Evolutionary conservation across 768 basidiomycete species (phyloP), one percentile per base, ranked within the genome.

Genomic region (Galerina marginata): DNA sequence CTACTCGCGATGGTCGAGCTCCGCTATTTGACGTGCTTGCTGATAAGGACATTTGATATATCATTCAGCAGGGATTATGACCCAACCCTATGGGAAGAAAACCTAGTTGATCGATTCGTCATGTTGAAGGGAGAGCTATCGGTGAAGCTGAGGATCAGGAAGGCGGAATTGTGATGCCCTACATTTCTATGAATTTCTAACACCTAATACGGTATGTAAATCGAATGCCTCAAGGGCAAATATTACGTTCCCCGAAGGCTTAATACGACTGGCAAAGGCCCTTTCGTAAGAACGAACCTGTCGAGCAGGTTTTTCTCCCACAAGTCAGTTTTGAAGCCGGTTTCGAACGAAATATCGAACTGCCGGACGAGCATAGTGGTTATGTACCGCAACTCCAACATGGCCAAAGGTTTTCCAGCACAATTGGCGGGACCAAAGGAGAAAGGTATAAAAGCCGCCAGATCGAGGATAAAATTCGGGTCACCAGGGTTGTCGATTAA

Each of bases 391-490:
- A 79, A 65, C 57, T 77, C 76, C 49, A 72, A 60, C 58, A 67
- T 69, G 3, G 77, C 77, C 48, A 79, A 58, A 40, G 65, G 65
- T 50, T 68, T 78, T 12, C 83, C 84, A 16, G 76, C 79, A 64
- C 85, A 86, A 62, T 81, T 81, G 11, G 77, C 74, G 12, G 83
- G 83, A 0, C 85, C 84, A 51, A 71, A 68, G 29, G 76, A 77
- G 59, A 77, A 79, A 9, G 76, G 74, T 16, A 76, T 71, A 56
- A 73, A 75, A 2, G 75, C 72, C 38, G 59, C 37, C 65, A 61
- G 29, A 52, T 53, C 25, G 20, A 45, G 58, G 2, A 52, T 50
- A 25, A 52, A 47, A 20, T 39, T 40, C 10, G 57, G 48, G 51
- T 53, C 51, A 6, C 39, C 51, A 25, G 14, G 14, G 14, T 53